Evolutionary conservation across 1,284 basidiomycete species (phyloP), one percentile per base, ranked within the genome.

Genomic region (Naganishia sp.): DNA sequence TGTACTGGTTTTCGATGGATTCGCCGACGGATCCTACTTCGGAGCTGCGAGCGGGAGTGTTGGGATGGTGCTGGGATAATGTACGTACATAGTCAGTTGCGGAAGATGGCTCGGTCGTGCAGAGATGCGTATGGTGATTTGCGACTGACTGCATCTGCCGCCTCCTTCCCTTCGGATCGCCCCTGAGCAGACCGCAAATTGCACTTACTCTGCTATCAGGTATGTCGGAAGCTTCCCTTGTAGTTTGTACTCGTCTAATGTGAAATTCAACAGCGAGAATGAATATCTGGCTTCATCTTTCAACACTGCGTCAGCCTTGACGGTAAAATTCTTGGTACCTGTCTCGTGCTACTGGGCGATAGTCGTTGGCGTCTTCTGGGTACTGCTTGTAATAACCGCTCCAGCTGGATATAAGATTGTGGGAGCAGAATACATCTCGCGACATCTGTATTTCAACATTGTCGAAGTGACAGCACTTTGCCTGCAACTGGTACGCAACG

Each of bases 301-400:
- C 53, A 69, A 78, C 63, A 71, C 71, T 2, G 75, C 75, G 18
- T 69, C 74, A 60, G 76, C 77, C 3, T 65, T 77, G 21, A 75
- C 75, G 2, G 76, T 77, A 11, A 68, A 75, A 13, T 71, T 73
- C 46, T 72, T 75, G 61, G 69, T 78, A 2, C 77, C 77, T 1
- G 58, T 77, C 6, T 72, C 77, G 13, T 76, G 76, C 58, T 78
- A 78, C 65, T 78, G 77, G 77, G 67, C 72, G 45, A 76, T 78
- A 54, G 71, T 77, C 60, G 72, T 71, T 11, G 64, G 75, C 18
- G 65, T 76, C 64, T 63, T 68, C 46, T 78, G 77, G 77, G 70
- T 74, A 13, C 31, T 69, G 6, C 69, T 78, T n/a, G 70, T 75
- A 42, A 68, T 73, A 55, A 67, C 69, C 11, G 56, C 67, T 15